These are phyloP conservation scores for Rutstroemia sp. DNA, from an alignment of 2,329 filamentous ascomycete species.

Conservation along the genomic window DNA sequence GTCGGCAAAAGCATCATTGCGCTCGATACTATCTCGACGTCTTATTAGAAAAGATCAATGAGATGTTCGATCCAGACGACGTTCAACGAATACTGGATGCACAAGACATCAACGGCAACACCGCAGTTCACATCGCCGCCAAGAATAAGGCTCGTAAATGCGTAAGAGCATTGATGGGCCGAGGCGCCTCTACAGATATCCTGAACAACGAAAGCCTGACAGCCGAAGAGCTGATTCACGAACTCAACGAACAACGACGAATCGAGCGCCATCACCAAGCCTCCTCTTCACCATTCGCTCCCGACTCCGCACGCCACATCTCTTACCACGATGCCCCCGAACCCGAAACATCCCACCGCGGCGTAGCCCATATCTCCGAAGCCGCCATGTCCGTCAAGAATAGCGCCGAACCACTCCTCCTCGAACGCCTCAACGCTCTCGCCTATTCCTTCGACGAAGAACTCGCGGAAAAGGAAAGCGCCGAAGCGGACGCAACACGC, in stretches of 20 bases:
- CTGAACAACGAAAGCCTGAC: slow-evolving; percentile 75
- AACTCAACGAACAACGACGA: slow-evolving; percentile 57
- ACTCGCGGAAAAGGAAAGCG: slow-evolving; percentile 64
- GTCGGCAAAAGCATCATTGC: slow-evolving; percentile 75
- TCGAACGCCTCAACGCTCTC: slow-evolving; percentile 66
- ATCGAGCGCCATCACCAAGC: slow-evolving; percentile 46
- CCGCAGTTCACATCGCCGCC: slow-evolving; percentile 67
- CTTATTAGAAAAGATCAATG: slow-evolving; percentile 78
- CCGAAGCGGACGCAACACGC: slow-evolving; percentile 59
- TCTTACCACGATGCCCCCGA: slow-evolving; percentile 39
- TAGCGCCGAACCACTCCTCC: slow-evolving; percentile 60
- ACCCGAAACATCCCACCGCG: slow-evolving; percentile 13
- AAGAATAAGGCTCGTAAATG: slow-evolving; percentile 85
- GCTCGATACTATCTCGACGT: slow-evolving; percentile 91
- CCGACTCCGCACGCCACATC: slow-evolving; percentile 48
- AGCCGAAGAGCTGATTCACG: slow-evolving; percentile 76
- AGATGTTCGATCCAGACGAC: slow-evolving; percentile 66
- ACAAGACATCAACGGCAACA: slow-evolving; percentile 83
- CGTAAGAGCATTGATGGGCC: slow-evolving; percentile 68
- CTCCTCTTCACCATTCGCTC: slow-evolving; percentile 67
- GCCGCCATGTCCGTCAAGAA: slow-evolving; percentile 63
- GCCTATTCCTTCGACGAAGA: slow-evolving; percentile 68
- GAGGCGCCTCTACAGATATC: slow-evolving; percentile 77
- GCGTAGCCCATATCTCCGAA: slow-evolving; percentile 42
- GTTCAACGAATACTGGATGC: slow-evolving; percentile 74